Conservation (phyloP, 164 flowering plant genomes). For the grape (Vitis vinifera) region DNA sequence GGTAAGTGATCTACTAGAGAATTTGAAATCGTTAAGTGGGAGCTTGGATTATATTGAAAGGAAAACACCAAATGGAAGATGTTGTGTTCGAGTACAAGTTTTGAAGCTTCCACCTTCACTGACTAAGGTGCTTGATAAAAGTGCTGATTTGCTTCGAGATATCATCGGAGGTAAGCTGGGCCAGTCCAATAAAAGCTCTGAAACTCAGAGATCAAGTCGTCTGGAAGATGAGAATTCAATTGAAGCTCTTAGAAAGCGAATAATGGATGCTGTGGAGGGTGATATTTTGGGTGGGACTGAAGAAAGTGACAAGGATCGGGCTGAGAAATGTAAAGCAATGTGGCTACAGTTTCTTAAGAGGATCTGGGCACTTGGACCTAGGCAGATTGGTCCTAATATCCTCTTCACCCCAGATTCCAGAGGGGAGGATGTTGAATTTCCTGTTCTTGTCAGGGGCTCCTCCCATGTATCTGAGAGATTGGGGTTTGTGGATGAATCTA, state of each 20-base stretch:
- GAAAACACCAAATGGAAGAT: constrained; percentile 77
- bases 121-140: constrained; percentile 82
- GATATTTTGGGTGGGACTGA: constrained; percentile 35
- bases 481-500: constrained; percentile 43
- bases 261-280: constrained; percentile 63
- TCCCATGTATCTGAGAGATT: constrained; percentile 67
- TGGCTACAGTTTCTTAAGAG: constrained; percentile 68
- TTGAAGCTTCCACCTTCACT: constrained; percentile 71
- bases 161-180: constrained; percentile 56
- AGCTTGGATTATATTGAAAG: constrained; percentile 66
- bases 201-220: constrained; percentile 25
- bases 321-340: constrained; percentile 51
- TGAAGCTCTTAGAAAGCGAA: constrained; percentile 55
- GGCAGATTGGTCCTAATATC: constrained; percentile 82
- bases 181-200: constrained; percentile 36
- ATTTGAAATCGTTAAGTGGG: constrained; percentile 37
- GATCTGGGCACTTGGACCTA: constrained; percentile 92
- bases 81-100: constrained; percentile 66
- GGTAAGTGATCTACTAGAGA: constrained; percentile 44
- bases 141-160: constrained; percentile 64
- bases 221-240: constrained; percentile 49
- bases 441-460: constrained; percentile 53
- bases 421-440: constrained; percentile 18
- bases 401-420: constrained; percentile 61
- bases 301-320: constrained; percentile 50